phyloP scores from a whole-genome alignment of 441 rosid genomes.

The Lepidium campestre region DNA sequence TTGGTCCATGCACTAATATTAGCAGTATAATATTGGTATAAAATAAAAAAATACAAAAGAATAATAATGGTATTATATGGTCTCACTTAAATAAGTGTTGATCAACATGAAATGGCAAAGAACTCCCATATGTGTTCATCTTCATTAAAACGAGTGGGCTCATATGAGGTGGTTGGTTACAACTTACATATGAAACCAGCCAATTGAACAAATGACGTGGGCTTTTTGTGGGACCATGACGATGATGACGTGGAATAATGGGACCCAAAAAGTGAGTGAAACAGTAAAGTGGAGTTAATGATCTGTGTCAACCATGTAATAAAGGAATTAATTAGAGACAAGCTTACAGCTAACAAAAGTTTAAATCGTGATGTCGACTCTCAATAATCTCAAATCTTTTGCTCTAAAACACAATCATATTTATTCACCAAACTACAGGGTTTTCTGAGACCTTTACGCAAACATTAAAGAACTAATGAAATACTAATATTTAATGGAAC shows the following conservation, averaged over 20 bases:
- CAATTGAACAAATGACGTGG: not conserved
- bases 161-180: no score
- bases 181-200: no score
- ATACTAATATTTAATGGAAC: no score
- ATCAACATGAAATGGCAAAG: no score
- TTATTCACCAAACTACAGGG: not conserved
- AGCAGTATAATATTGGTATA: not conserved
- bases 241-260: not conserved
- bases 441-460: not conserved
- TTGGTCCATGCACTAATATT: not conserved
- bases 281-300: not conserved
- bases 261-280: not conserved
- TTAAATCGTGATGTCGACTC: not conserved
- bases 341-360: constrained; percentile 13
- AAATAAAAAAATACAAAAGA: no score
- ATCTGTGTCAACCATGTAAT: not conserved
- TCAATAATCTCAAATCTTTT: not conserved
- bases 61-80: no score
- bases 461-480: not conserved
- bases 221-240: not conserved
- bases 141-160: no score
- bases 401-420: constrained; percentile 9
- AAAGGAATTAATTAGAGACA: constrained; percentile 7
- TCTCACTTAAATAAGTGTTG: no score
- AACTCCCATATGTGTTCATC: no score